Conservation (phyloP, 139 green algal species). For the Gonium pectorale region DNA sequence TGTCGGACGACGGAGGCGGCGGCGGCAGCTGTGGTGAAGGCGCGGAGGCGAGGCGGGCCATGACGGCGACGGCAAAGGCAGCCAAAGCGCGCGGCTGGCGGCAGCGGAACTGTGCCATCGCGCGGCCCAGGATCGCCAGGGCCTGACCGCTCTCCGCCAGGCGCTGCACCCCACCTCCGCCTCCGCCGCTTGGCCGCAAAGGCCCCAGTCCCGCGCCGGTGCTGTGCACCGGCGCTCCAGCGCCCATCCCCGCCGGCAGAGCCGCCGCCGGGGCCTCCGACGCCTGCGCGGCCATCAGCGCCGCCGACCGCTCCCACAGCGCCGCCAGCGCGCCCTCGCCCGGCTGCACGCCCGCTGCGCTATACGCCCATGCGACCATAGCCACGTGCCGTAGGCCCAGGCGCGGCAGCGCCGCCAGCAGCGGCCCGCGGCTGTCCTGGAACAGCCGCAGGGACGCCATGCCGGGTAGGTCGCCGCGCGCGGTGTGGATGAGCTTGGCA, state of each 20-base stretch:
- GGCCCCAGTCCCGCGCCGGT: not conserved
- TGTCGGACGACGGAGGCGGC: not conserved
- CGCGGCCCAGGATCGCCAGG: conserved; percentile 15
- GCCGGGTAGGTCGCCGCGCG: not conserved
- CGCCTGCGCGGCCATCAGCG: no score
- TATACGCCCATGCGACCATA: conserved; percentile 27
- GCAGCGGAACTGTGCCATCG: conserved; percentile 34
- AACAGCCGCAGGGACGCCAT: conserved; percentile 10
- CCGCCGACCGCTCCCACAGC: conserved; percentile 20
- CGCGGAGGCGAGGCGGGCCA: no score
- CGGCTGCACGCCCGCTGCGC: not conserved
- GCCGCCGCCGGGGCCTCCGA: no score
- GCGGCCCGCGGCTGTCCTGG: not conserved
- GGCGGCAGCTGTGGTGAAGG: no score
- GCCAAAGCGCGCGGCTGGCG: not conserved
- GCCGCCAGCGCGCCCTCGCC: not conserved
- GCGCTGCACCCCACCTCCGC: not conserved
- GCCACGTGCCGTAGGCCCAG: not conserved
- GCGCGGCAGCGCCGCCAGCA: conserved; percentile 6
- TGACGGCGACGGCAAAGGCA: not conserved
- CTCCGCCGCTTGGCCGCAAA: no score
- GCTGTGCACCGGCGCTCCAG: not conserved
- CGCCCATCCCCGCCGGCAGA: not conserved
- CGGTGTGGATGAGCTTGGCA: conserved; percentile 2
- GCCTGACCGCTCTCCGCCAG: not conserved